Conservation (phyloP, 2,329 filamentous ascomycete genomes). For the Geosmithia putterillii region DNA sequence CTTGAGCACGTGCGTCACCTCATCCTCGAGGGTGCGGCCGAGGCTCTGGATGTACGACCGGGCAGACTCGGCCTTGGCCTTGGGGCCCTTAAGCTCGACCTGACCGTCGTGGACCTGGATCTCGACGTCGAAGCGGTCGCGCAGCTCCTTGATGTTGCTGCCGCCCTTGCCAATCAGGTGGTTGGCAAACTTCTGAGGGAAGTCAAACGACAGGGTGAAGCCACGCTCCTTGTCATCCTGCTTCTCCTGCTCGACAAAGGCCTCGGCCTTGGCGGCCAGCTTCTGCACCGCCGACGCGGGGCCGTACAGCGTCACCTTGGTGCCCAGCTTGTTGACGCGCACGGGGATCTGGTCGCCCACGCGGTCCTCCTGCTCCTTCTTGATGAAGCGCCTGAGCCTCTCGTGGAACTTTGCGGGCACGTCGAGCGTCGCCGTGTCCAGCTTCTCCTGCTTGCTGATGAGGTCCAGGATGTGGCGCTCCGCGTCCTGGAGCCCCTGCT, state of each 20-base stretch:
- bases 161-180: conserved; percentile 62
- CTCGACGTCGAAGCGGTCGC: conserved; percentile 56
- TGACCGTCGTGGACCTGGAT: conserved; percentile 90
- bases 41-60: conserved; percentile 71
- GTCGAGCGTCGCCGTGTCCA: conserved; percentile 38
- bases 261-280: conserved; percentile 58
- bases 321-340: conserved; percentile 45
- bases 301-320: conserved; percentile 61
- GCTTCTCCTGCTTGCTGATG: conserved; percentile 45
- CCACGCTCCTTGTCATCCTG: conserved; percentile 89
- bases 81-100: conserved; percentile 89
- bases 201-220: conserved; percentile 77
- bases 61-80: conserved; percentile 83
- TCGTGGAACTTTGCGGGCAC: conserved; percentile 53
- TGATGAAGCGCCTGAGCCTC: conserved; percentile 50
- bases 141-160: conserved; percentile 52
- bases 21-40: conserved; percentile 77
- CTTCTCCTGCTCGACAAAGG: conserved; percentile 78
- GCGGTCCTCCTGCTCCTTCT: conserved; percentile 48
- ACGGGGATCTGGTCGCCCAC: conserved; percentile 46
- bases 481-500: conserved; percentile 42
- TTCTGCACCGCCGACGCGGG: conserved; percentile 61
- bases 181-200: conserved; percentile 89
- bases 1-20: conserved; percentile 76
- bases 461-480: conserved; percentile 43